Percentiles rank a stretch among this genome's conserved stretches.
These are phyloP conservation scores for Beauveria australis DNA, from an alignment of 2,329 filamentous ascomycete species.

Conservation along the genomic window DNA sequence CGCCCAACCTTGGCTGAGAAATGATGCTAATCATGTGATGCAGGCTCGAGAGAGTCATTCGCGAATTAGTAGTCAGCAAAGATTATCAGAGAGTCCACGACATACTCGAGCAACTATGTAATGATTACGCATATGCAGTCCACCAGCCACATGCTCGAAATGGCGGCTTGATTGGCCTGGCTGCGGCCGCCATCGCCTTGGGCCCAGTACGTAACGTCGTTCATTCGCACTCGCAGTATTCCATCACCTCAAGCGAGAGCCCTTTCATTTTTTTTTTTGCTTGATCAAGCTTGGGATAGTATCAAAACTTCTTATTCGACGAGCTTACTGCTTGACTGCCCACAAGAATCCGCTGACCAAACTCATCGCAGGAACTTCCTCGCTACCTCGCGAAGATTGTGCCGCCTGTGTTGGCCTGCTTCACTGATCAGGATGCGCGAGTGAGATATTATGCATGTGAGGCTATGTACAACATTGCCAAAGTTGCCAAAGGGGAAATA, in stretches of 20 bases:
- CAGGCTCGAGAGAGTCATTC: conserved; percentile 84
- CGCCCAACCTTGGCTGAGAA: not conserved
- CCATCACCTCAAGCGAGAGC: not conserved
- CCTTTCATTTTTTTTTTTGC: not conserved
- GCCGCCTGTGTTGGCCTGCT: conserved; percentile 92
- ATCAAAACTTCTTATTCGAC: not conserved
- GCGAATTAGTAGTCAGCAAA: conserved; percentile 67
- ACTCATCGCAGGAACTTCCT: conserved; percentile 63
- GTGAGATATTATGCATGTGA: conserved; percentile 98
- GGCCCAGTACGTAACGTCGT: conserved; percentile 60
- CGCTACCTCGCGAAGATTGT: conserved; percentile 90
- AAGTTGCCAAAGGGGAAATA: conserved; percentile 97
- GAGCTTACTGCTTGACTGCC: not conserved
- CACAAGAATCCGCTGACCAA: not conserved
- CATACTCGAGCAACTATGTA: conserved; percentile 92
- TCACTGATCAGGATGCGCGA: conserved; percentile 93
- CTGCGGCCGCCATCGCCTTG: conserved; percentile 89
- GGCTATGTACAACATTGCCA: conserved; percentile 99
- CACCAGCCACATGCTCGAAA: conserved; percentile 95
- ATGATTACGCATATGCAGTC: conserved; percentile 95
- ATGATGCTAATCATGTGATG: conserved; percentile 13
- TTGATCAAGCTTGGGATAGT: not conserved
- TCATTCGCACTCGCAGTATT: not conserved
- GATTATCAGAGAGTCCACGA: conserved; percentile 75
- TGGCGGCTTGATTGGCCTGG: conserved; percentile 89